Evolutionary conservation across 805 yeast genomes (phyloP).

Genomic region (Cyberlindnera nakhonratchasimensis): DNA sequence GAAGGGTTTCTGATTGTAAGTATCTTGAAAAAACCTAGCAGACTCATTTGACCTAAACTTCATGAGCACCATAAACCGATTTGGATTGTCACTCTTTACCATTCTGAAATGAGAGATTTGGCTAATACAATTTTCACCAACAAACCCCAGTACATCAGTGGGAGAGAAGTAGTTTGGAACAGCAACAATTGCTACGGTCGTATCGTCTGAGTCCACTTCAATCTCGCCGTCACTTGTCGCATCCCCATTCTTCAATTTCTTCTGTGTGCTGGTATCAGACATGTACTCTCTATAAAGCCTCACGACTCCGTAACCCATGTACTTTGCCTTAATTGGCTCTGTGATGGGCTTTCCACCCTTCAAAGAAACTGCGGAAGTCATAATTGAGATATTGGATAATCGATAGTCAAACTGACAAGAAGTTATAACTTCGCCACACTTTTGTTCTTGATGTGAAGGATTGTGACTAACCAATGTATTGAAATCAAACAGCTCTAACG

Average conservation of each 20-base stretch:
- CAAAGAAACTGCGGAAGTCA: conserved; percentile 23
- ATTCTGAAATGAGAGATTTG: conserved; percentile 69
- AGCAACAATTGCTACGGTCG: conserved; percentile 77
- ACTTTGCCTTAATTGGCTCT: conserved; percentile 41
- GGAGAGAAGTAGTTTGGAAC: conserved; percentile 87
- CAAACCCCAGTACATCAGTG: conserved; percentile 75
- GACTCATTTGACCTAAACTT: conserved; percentile 57
- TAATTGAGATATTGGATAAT: conserved; percentile 33
- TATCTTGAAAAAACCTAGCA: conserved; percentile 63
- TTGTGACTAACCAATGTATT: too few relatives aligned
- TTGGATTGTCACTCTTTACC: conserved; percentile 59
- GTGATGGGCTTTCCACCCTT: background rate
- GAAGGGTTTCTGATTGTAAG: conserved; percentile 69
- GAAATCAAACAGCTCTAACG: background rate
- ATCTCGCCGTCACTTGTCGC: conserved; percentile 6
- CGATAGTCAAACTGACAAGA: conserved; percentile 23
- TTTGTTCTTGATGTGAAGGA: background rate
- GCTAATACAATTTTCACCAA: conserved; percentile 58
- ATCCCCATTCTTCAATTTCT: background rate
- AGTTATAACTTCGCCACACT: too few relatives aligned
- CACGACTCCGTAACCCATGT: conserved; percentile 72
- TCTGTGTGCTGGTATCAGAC: conserved; percentile 27
- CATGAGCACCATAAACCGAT: conserved; percentile 72
- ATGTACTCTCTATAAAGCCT: conserved; percentile 54
- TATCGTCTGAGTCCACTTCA: conserved; percentile 47